phyloP scores from a whole-genome alignment of 2,329 filamentous ascomycete species.

The Cladosporium colombiae region DNA sequence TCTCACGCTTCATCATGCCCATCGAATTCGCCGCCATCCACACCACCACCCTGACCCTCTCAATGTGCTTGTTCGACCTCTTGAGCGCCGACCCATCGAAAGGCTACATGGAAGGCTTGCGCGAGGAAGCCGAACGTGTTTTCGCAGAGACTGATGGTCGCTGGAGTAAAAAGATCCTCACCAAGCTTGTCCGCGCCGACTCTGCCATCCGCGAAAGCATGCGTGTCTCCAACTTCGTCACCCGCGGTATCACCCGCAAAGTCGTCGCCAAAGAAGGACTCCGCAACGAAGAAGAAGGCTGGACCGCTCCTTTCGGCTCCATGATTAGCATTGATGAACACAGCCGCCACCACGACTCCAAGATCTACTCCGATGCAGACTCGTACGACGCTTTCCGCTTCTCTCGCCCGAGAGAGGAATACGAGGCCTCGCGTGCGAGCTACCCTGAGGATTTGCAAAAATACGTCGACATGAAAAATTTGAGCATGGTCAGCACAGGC shows the following conservation, averaged over 20 bases:
- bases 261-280: slow-evolving; percentile 34
- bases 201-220: slow-evolving; percentile 37
- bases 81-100: slow-evolving; percentile 43
- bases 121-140: slow-evolving; percentile 33
- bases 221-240: slow-evolving; percentile 31
- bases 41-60: slow-evolving; percentile 57
- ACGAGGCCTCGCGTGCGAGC: slow-evolving; percentile 23
- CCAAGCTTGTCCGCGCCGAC: slow-evolving; percentile 32
- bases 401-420: slow-evolving; percentile 28
- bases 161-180: slow-evolving; percentile 31
- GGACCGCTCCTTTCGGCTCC: slow-evolving; percentile 29
- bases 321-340: slow-evolving; percentile 24
- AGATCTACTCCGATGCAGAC: slow-evolving; percentile 32
- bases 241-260: slow-evolving; percentile 29
- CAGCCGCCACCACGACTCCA: slow-evolving; percentile 34
- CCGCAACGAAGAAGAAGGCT: slow-evolving; percentile 26
- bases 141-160: slow-evolving; percentile 23
- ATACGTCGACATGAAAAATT: slow-evolving; percentile 28
- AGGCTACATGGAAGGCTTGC: slow-evolving; percentile 39
- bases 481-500: slow-evolving; percentile 31
- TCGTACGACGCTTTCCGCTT: slow-evolving; percentile 38
- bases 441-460: slow-evolving; percentile 20
- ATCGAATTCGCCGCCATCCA: slow-evolving; percentile 62
- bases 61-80: slow-evolving; percentile 51
- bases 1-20: slow-evolving; percentile 56